Percentiles rank a stretch among this genome's conserved stretches.
Evolutionary conservation across 805 yeast species (phyloP).

Genomic region (Blastobotrys mokoenaii): DNA sequence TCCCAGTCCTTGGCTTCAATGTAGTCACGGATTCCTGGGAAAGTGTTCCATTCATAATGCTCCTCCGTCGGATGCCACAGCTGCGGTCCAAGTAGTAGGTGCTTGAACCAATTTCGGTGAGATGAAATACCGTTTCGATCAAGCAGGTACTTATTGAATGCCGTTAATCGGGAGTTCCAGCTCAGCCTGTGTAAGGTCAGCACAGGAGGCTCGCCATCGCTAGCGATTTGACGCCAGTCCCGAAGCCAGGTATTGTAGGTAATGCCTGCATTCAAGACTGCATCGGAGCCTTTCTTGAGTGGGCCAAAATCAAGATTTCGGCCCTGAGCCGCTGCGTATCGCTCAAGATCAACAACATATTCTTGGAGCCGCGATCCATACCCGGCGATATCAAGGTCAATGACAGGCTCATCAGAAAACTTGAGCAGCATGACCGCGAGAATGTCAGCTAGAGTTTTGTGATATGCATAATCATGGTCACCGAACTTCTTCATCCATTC

Average conservation of each 20-base stretch:
- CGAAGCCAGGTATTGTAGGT: constrained; percentile 47
- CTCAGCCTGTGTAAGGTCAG: constrained; percentile 66
- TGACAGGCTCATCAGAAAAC: constrained; percentile 64
- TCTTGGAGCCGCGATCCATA: constrained; percentile 38
- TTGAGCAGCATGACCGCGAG: constrained; percentile 46
- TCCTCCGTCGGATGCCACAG: constrained; percentile 42
- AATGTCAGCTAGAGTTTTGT: constrained; percentile 47
- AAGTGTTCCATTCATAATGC: constrained; percentile 49
- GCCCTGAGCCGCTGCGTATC: constrained; percentile 15
- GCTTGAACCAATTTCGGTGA: constrained; percentile 56
- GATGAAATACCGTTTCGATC: constrained; percentile 34
- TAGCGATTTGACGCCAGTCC: constrained; percentile 56
- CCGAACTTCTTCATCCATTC: constrained; percentile 42
- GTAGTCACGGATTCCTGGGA: constrained; percentile 71
- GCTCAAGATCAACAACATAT: constrained; percentile 40
- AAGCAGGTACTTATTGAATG: constrained; percentile 47
- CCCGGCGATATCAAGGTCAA: constrained; percentile 55
- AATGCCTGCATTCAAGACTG: constrained; percentile 37
- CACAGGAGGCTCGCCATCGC: constrained; percentile 59
- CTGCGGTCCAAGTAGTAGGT: constrained; percentile 63
- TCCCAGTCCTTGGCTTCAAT: constrained; percentile 41
- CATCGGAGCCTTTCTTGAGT: constrained; percentile 26
- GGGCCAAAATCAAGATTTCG: constrained; percentile 24
- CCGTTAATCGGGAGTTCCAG: constrained; percentile 64
- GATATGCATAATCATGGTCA: constrained; percentile 51